phyloP scores from a whole-genome alignment of 345 rosid genomes.

The Brassica rapa region DNA sequence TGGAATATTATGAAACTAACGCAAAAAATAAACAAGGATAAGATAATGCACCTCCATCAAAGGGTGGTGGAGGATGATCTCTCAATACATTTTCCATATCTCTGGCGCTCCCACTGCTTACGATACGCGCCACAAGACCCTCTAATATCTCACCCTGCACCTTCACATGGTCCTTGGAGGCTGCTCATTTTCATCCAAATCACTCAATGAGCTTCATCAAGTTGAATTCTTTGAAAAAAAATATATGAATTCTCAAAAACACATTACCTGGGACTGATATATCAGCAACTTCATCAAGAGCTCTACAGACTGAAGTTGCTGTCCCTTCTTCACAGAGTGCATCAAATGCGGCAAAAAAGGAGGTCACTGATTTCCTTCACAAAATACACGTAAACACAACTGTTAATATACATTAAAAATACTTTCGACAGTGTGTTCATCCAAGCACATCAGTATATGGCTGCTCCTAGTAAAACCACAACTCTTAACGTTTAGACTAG shows the following conservation, averaged over 20 bases:
- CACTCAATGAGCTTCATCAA: background rate
- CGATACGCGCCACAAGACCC: conserved; percentile 97
- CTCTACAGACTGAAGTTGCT: conserved; percentile 81
- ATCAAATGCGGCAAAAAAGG: conserved; percentile 85
- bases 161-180: conserved; percentile 76
- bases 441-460: conserved; percentile 11
- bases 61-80: conserved; percentile 65
- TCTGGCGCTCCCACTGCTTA: conserved; percentile 71
- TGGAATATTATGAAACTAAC: conserved; percentile 5
- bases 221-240: background rate
- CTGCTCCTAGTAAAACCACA: conserved; percentile 8
- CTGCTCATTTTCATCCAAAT: conserved; percentile 44
- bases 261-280: conserved; percentile 81
- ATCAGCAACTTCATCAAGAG: conserved; percentile 93
- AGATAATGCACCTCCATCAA: conserved; percentile 61
- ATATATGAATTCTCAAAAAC: background rate
- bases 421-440: background rate
- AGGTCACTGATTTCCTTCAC: conserved; percentile 78
- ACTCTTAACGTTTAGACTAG: conserved; percentile 8
- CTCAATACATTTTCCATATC: conserved; percentile 76
- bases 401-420: conserved; percentile 3
- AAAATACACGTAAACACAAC: conserved; percentile 5
- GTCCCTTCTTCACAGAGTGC: conserved; percentile 95
- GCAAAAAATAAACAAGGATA: conserved; percentile 9
- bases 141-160: conserved; percentile 96